Base-by-base conservation (phyloP, 305 asterid genomes). In the Rubia balearica region DNA sequence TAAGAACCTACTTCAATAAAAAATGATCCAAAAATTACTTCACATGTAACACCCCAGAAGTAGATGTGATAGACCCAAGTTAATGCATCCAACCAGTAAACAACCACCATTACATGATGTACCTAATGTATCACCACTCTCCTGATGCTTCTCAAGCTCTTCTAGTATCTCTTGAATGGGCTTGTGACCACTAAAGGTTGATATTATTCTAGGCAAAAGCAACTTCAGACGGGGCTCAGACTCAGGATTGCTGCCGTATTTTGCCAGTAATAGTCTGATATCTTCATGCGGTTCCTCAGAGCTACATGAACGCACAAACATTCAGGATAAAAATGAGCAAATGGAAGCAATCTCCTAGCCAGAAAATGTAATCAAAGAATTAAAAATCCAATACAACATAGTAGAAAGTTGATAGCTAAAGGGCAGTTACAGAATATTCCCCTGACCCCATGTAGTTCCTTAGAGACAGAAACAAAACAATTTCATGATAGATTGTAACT, bases 41-140 rank as follows among this genome's bases (percentile, higher is more conserved):
- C 0, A 38, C 38, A 49, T 2, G 5, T 51, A 10, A 22, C 41
- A 33, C 27, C 24, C 19, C 42, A 68, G 8, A 22, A 19, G 24
- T 49, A 24, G 30, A 12, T 51, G 19, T 49, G 65, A 43, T 38
- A 42, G 45, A 65, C 66, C 17, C 7, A 62, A 74, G 46, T 70
- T 22, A 36, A 73, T 64, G 24, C 51, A 67, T 56, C 40, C 61
- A 42, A 61, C 21, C 16, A 66, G 33, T 43, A 43, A 67, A 55
- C 17, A 33, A 69, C 21, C 46, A 38, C 33, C 41, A 67, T 10
- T 45, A 8, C 10, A 46, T 6, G 4, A 41, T 86, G 77, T 77
- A 89, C 98, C 98, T 83, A 84, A 76, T 70, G 88, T 41, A 86
- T 93, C 98, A 38, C 85, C 96, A 85, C 96, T 89, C 61, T 70